Evolutionary conservation across 805 yeast species (phyloP), one percentile per base, ranked within the genome.

Genomic region (Saccharomycodes ludwigii): DNA sequence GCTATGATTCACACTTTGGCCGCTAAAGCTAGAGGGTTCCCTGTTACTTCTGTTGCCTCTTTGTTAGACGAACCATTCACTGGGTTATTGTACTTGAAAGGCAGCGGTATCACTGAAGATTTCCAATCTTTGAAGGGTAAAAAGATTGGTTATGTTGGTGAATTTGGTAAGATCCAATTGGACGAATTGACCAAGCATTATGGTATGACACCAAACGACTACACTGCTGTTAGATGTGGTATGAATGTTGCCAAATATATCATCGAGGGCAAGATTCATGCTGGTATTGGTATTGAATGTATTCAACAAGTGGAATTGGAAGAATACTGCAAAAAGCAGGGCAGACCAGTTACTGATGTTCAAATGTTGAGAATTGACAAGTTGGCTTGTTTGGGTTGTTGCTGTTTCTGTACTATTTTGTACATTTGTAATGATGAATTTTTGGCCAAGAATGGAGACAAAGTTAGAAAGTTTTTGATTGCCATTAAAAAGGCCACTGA

Each of bases 1-100:
- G 75, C 75, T 27, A 69, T 69, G 75, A 68, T 69, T 41, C 75
- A 69, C 43, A 69, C 75, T 4, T 52, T 69, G 36, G 75, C 75
- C 33, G 75, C 73, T 16, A 68, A 68, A 46, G 75, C 75, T 9
- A 60, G 75, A 38, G 73, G 73, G 7, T 69, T 56, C 45, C 71
- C 71, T 18, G 73, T 69, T 15, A 70, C 73, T 14, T 66, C 74
- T 11, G 62, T 69, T 30, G 75, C 68, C 2, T 67, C 73, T 4
- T 51, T 69, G 29, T 55, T 69, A 37, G 74, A 69, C 41, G 75
- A 69, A 42, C 76, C 74, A 6, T 69, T 69, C 50, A 69, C 75
- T 13, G 75, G 74, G 21, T 61, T 69, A 24, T 53, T 69, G 36
- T 69, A 67, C 47, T 52, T 69, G 44, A 61, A 65, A 41, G 68